Conservation (phyloP, 2,329 filamentous ascomycete species). For the Ceratocystis cubensis region DNA sequence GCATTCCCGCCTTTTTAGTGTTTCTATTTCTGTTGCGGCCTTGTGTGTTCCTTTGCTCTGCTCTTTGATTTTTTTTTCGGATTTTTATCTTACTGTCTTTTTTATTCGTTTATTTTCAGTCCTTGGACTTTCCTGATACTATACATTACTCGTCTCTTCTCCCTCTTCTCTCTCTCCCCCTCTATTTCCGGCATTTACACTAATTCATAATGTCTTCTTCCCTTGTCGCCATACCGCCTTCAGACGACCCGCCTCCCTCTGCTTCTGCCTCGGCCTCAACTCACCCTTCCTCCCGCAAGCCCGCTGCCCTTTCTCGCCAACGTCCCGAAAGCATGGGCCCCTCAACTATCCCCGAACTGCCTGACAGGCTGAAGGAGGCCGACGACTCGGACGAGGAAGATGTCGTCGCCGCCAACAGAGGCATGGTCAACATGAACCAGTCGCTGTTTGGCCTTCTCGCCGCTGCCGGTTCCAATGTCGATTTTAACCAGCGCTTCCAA, state of each 20-base stretch:
- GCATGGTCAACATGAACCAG: slow-evolving; percentile 69
- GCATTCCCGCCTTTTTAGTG: background rate
- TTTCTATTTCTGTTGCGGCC: background rate
- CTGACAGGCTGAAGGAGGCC: background rate
- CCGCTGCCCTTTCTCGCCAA: slow-evolving; percentile 1
- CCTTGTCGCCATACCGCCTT: background rate
- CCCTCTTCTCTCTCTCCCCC: background rate
- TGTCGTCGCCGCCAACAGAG: slow-evolving; percentile 33
- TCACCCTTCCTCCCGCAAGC: background rate
- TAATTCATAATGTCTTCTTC: background rate
- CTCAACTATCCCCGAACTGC: background rate
- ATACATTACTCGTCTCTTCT: background rate
- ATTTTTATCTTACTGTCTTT: background rate
- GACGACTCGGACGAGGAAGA: slow-evolving; percentile 40
- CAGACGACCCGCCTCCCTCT: background rate
- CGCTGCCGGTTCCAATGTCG: slow-evolving; percentile 67
- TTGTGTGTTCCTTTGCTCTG: background rate
- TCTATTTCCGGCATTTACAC: background rate
- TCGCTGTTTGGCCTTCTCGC: slow-evolving; percentile 89
- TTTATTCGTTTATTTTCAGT: background rate
- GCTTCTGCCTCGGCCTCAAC: background rate
- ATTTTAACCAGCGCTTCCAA: slow-evolving; percentile 72
- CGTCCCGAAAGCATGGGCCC: slow-evolving; percentile 13
- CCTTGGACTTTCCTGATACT: no score
- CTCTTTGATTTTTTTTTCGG: background rate